Evolutionary conservation across 305 asterid genomes (phyloP), one percentile per base, ranked within the genome.

Genomic region (Fraxinus floribunda): DNA sequence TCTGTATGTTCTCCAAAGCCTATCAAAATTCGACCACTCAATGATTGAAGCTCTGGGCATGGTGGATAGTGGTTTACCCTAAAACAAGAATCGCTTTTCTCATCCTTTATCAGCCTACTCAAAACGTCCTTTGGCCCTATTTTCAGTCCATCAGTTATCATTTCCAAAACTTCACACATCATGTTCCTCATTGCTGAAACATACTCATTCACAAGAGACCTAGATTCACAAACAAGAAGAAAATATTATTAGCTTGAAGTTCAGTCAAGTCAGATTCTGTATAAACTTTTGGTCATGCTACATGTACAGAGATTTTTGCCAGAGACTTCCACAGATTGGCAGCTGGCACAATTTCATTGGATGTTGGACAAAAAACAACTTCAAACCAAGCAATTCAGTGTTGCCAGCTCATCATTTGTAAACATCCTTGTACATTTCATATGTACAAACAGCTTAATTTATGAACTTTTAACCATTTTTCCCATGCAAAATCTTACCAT

Each of bases 1-100:
- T 90, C 93, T 0, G 91, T 87, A 77, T 90, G 93, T 44, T 87
- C 93, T 7, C 93, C 93, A 16, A 90, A 90, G 1, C 93, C 91
- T 13, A 88, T 46, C 84, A 81, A 24, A 52, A 74, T 57, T 36
- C 77, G 82, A 49, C 88, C 89, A 13, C 78, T 76, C 84, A 84
- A 78, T 20, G 87, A 84, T 22, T 77, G 75, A 39, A 80, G 83
- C 15, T 87, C 79, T 8, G 89, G 86, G 85, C 86, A 83, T 2
- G 91, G 85, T 2, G 93, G 93, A 30, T 90, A 90, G 88, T 90
- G 89, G 24, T 90, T 90, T 3, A 90, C 10, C 84, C 91, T 82
- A 18, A 90, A 87, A 75, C 82, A 80, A 26, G 87, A 83, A 22
- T 88, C 93, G 7, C 90, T 87, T 36, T 10, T 83, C 83, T 79